Evolutionary conservation across 257 asterid genomes (phyloP), one percentile per base, ranked within the genome.

Genomic region (Knoxia roxburghii): DNA sequence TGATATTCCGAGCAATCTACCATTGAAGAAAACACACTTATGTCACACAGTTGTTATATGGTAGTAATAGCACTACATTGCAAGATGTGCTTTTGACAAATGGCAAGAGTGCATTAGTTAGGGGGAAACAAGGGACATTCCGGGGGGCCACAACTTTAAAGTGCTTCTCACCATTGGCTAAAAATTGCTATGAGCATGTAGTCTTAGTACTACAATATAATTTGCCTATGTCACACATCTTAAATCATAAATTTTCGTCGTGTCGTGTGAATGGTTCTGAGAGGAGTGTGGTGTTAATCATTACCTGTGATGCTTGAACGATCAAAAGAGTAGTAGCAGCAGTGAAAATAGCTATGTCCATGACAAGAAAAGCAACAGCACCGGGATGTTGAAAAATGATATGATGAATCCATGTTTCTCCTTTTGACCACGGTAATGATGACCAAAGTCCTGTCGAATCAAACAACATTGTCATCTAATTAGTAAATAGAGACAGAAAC

Each of bases 1-100:
- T 90, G 67, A 94, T 81, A 70, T 94, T 94, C 76, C 88, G 80
- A 65, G 93, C 93, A 68, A 94, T 83, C 99, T 94, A 81, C 87
- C 76, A 15, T 37, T 35, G 12, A 46, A 46, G 51, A 33, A 23
- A 29, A 37, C 26, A 37, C 4, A 23, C 64, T 17, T 20, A 33
- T 37, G 20, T n/a, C n/a, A n/a, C n/a, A n/a, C n/a, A n/a, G n/a
- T n/a, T n/a, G n/a, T n/a, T n/a, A n/a, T n/a, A n/a, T n/a, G n/a
- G n/a, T n/a, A n/a, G n/a, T n/a, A n/a, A n/a, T n/a, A n/a, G n/a
- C n/a, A n/a, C n/a, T n/a, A n/a, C n/a, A n/a, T n/a, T n/a, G n/a
- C n/a, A n/a, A n/a, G n/a, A n/a, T n/a, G n/a, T n/a, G n/a, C n/a
- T n/a, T n/a, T n/a, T n/a, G n/a, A n/a, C n/a, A n/a, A n/a, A n/a